Percentiles rank a stretch among this genome's conserved stretches.
phyloP scores from a whole-genome alignment of 352 stramenopile genomes.

The Phytophthora pluvialis region DNA sequence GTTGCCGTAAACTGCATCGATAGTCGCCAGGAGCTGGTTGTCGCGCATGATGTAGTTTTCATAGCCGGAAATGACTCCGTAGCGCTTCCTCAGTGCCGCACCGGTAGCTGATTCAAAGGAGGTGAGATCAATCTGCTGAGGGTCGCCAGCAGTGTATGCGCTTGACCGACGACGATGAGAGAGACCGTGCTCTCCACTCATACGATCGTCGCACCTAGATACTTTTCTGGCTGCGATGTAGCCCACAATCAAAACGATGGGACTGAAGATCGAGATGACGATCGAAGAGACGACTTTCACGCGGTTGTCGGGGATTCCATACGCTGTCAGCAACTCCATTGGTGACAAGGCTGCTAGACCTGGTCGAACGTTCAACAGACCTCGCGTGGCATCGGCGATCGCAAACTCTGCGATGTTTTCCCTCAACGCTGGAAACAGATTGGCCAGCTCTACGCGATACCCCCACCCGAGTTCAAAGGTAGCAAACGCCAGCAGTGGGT shows the following conservation, averaged over 20 bases:
- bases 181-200: not conserved
- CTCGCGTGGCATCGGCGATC: constrained; percentile 15
- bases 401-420: constrained; percentile 24
- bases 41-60: constrained; percentile 41
- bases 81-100: constrained; percentile 29
- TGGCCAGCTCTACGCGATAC: constrained; percentile 14
- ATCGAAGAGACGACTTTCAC: constrained; percentile 21
- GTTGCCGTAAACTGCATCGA: constrained; percentile 51
- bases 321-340: constrained; percentile 33
- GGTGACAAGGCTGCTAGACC: constrained; percentile 29
- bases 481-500: constrained; percentile 36
- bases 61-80: constrained; percentile 33
- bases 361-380: constrained; percentile 17
- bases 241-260: constrained; percentile 32
- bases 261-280: constrained; percentile 28
- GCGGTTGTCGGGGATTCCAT: constrained; percentile 23
- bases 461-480: constrained; percentile 37
- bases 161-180: constrained; percentile 3
- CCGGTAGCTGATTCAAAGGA: constrained; percentile 40
- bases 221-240: constrained; percentile 36
- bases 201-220: constrained; percentile 10
- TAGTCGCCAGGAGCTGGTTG: constrained; percentile 39
- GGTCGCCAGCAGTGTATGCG: constrained; percentile 3
- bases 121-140: constrained; percentile 29
- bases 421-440: constrained; percentile 23